A percentile compares a stretch with the other conserved stretches of the same genome.
Evolutionary conservation across 2,329 filamentous ascomycete genomes (phyloP).

Genomic region (Conoideocrella luteorostrata): DNA sequence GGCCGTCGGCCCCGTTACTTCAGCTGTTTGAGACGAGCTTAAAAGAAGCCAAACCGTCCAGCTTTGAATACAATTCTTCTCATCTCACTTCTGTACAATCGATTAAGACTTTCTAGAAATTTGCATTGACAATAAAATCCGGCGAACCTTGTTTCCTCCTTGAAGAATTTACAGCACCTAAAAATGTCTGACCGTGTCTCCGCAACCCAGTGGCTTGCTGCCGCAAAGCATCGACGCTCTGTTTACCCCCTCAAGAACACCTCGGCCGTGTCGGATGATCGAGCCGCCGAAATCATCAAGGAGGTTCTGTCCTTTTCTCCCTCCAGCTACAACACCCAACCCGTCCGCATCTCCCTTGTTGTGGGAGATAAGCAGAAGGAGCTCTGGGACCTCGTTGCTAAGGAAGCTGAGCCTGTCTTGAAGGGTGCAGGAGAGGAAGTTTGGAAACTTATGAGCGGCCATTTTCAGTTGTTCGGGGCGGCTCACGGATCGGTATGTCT

Average conservation of each 20-base stretch:
- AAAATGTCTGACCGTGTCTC: too few relatives aligned
- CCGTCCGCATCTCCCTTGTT: conserved; percentile 70
- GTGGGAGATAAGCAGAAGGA: conserved; percentile 78
- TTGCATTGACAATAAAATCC: too few relatives aligned
- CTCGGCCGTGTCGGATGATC: conserved; percentile 41
- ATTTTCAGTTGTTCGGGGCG: conserved; percentile 13
- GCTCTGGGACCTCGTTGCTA: conserved; percentile 68
- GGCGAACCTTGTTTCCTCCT: too few relatives aligned
- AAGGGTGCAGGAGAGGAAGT: conserved; percentile 12
- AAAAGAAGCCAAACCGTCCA: too few relatives aligned
- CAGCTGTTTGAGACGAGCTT: too few relatives aligned
- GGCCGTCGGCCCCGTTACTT: too few relatives aligned
- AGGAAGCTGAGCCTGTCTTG: conserved; percentile 42
- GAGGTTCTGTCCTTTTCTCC: conserved; percentile 63
- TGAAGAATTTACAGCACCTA: too few relatives aligned
- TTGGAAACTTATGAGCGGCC: conserved; percentile 14
- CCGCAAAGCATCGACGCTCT: conserved; percentile 60
- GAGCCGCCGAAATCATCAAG: conserved; percentile 59
- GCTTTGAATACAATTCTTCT: too few relatives aligned
- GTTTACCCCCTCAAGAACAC: conserved; percentile 62
- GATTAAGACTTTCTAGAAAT: too few relatives aligned
- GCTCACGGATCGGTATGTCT: conserved; percentile 38
- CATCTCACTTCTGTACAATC: too few relatives aligned
- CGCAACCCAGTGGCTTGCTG: conserved; percentile 20
- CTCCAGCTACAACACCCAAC: conserved; percentile 84